phyloP scores from a whole-genome alignment of 768 basidiomycete species.

The Sarcodon sp. region DNA sequence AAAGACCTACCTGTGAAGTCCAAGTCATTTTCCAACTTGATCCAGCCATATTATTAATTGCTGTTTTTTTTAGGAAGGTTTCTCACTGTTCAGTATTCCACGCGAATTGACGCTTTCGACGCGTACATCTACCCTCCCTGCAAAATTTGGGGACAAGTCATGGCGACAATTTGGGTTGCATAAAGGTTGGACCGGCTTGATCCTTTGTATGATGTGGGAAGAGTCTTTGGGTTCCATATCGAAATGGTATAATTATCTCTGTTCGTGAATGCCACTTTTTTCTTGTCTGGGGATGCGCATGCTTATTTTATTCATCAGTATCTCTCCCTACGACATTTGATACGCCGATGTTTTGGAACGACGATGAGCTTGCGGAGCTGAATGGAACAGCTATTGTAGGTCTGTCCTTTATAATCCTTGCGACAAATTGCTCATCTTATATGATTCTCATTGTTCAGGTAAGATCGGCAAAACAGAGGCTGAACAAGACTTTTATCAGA shows the following conservation, averaged over 20 bases:
- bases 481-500: constrained; percentile 55
- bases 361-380: constrained; percentile 60
- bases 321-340: constrained; percentile 63
- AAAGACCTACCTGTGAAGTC: not conserved
- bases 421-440: not conserved
- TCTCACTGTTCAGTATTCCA: constrained; percentile 75
- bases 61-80: constrained; percentile 39
- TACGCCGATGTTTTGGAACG: constrained; percentile 92
- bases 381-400: constrained; percentile 81
- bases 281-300: not conserved
- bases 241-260: constrained; percentile 61
- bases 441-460: constrained; percentile 26
- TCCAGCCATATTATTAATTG: not conserved
- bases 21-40: not conserved
- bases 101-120: constrained; percentile 66
- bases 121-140: constrained; percentile 56
- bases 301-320: constrained; percentile 19
- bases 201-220: constrained; percentile 97
- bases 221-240: constrained; percentile 46
- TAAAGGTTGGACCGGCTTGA: constrained; percentile 76
- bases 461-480: constrained; percentile 83
- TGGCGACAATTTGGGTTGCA: constrained; percentile 55
- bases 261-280: constrained; percentile 24
- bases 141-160: constrained; percentile 39
- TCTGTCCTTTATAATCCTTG: constrained; percentile 22